Conservation (phyloP, 2,329 filamentous ascomycete genomes). For the Diaporthe citri region DNA sequence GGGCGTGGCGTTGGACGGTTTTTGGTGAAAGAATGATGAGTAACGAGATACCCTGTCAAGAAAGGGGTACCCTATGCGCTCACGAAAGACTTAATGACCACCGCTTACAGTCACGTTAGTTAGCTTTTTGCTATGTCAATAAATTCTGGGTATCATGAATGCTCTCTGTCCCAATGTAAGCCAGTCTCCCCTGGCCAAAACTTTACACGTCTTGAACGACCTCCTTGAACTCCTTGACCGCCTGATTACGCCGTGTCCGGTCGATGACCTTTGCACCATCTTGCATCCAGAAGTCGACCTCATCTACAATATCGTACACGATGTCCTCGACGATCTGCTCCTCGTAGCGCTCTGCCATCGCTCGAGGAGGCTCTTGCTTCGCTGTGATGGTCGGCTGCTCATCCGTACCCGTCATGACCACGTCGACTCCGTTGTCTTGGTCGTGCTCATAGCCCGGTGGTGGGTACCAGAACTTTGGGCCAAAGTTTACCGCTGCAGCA, state of each 20-base stretch:
- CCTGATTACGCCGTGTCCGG: conserved; percentile 58
- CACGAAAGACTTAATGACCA: conserved; percentile 4
- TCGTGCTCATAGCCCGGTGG: conserved; percentile 70
- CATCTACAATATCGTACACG: conserved; percentile 92
- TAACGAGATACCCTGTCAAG: conserved; percentile 6
- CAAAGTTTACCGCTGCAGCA: conserved; percentile 93
- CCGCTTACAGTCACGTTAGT: neutral
- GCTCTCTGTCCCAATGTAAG: conserved; percentile 17
- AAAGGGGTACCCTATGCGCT: neutral
- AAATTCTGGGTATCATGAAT: conserved; percentile 35
- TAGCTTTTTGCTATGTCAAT: neutral
- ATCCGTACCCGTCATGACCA: conserved; percentile 60
- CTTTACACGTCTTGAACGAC: conserved; percentile 71
- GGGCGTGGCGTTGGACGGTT: conserved; percentile 9
- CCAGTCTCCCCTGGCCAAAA: conserved; percentile 22
- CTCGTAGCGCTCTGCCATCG: conserved; percentile 83
- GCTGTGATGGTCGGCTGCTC: conserved; percentile 42
- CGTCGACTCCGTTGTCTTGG: conserved; percentile 55
- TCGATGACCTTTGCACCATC: conserved; percentile 69
- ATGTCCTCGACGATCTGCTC: conserved; percentile 97
- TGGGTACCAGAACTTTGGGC: conserved; percentile 91
- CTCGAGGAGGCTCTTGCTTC: conserved; percentile 55
- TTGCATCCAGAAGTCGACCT: conserved; percentile 89
- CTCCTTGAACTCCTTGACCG: conserved; percentile 72
- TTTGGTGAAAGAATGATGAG: neutral